Base-by-base conservation (phyloP, 2,329 filamentous ascomycete species). In the Colletotrichum sp. region DNA sequence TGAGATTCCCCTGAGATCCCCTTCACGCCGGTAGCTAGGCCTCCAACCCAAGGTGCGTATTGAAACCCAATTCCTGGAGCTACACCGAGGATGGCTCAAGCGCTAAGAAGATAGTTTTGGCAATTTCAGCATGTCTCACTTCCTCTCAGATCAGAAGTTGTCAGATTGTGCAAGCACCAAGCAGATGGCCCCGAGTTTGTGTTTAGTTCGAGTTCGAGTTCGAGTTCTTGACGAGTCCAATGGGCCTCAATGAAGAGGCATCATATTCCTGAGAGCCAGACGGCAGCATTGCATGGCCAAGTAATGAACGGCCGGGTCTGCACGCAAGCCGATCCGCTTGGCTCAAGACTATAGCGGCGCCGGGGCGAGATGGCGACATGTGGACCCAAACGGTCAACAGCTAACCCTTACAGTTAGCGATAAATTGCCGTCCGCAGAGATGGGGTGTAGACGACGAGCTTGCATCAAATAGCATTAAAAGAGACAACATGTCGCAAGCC, bases 401-500 rank as follows among this genome's bases (percentile, higher is more conserved):
- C 21, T 66, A 16, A 21, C 59, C 59, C 30, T 34, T 34, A 52
- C 52, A 62, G 71, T 63, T 18, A 55, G 71, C 59, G 65, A 71
- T 75, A 70, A 28, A 70, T 75, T 75, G 72, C 9, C 30, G 59
- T 62, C 39, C 52, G n/a, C 59, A 64, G n/a, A 34, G 49, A 32
- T 15, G 16, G 30, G 26, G 24, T 9, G 34, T 62, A 21, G 18
- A 57, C 21, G 49, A 21, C 34, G 30, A 32, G 18, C 57, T 70
- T 18, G 49, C 44, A 60, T 32, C 44, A 32, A 60, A 24, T 69
- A 32, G 44, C n/a, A 44, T 59, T 7, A 16, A 66, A 52, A 62
- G 72, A 74, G 60, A 71, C 64, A 75, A 68, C 71, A 68, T 70
- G 71, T 76, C 71, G 75, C 49, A 75, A 75, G 55, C 60, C 66